Evolutionary conservation across 345 rosid genomes (phyloP).

Genomic region (Erodium maritimum): DNA sequence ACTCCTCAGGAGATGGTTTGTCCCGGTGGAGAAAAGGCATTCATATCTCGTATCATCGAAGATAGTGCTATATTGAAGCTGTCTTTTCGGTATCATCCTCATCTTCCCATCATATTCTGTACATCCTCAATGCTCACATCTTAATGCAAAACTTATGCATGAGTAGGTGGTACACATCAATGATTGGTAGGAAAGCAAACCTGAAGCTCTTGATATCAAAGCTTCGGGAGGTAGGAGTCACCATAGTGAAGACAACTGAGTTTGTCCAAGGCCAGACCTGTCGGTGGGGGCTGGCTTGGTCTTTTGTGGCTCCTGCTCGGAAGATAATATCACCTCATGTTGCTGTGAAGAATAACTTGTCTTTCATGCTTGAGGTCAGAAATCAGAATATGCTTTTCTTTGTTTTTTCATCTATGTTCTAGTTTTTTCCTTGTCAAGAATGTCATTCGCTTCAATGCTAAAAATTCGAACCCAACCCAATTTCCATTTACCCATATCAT

Average conservation of each 20-base stretch:
- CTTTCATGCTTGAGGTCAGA: slow-evolving; percentile 80
- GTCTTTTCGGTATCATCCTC: slow-evolving; percentile 38
- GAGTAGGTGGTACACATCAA: slow-evolving; percentile 76
- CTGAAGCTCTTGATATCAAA: slow-evolving; percentile 57
- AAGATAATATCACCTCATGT: slow-evolving; percentile 42
- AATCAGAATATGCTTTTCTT: neutral
- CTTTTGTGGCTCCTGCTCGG: slow-evolving; percentile 53
- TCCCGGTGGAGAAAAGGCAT: slow-evolving; percentile 76
- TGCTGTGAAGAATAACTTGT: slow-evolving; percentile 28
- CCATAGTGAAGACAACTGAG: slow-evolving; percentile 77
- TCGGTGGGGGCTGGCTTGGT: slow-evolving; percentile 96
- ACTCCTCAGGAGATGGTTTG: slow-evolving; percentile 85
- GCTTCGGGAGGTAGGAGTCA: slow-evolving; percentile 60
- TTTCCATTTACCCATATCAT: neutral
- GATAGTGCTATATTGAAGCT: slow-evolving; percentile 62
- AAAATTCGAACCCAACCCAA: neutral
- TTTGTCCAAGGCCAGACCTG: slow-evolving; percentile 84
- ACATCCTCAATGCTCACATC: slow-evolving; percentile 2
- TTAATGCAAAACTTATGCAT: neutral
- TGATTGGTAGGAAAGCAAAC: slow-evolving; percentile 83
- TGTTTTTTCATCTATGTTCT: neutral
- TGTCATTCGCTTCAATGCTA: neutral
- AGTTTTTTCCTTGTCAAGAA: neutral
- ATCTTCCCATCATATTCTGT: neutral
- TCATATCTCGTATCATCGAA: slow-evolving; percentile 57